A percentile compares a stretch with the other conserved stretches of the same genome.
Conservation (phyloP, 2,329 filamentous ascomycete genomes). For the Exophiala xenobiotica region DNA sequence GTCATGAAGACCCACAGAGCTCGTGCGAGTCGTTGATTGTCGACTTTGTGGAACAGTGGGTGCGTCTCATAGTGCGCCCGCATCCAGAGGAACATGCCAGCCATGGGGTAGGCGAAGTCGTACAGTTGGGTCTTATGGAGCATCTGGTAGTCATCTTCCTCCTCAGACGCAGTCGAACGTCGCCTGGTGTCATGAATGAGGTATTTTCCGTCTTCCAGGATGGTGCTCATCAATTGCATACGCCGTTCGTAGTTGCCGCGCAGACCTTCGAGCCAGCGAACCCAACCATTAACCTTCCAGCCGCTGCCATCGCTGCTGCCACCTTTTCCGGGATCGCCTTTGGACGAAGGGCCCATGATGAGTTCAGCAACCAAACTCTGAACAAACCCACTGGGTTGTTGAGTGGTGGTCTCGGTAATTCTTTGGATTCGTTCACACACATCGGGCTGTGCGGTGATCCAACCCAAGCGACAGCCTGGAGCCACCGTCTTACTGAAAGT, state of each 20-base stretch:
- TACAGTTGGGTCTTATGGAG: slow-evolving; percentile 72
- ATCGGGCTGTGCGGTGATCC: slow-evolving; percentile 80
- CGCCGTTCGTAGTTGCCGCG: slow-evolving; percentile 80
- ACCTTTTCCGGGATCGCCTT: slow-evolving; percentile 52
- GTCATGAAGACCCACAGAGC: slow-evolving; percentile 73
- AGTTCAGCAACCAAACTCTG: slow-evolving; percentile 78
- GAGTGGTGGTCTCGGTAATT: slow-evolving; percentile 74
- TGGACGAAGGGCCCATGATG: slow-evolving; percentile 62
- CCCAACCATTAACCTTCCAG: slow-evolving; percentile 84
- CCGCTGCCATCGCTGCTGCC: slow-evolving; percentile 55
- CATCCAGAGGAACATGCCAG: slow-evolving; percentile 92
- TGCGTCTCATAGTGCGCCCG: slow-evolving; percentile 58
- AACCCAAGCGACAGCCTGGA: slow-evolving; percentile 84
- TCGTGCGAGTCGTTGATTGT: slow-evolving; percentile 56
- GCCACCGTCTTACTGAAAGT: slow-evolving; percentile 94
- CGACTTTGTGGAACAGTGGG: slow-evolving; percentile 63
- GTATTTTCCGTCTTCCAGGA: slow-evolving; percentile 67
- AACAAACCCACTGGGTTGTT: slow-evolving; percentile 86
- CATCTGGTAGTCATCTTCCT: slow-evolving; percentile 67
- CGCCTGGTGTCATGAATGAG: slow-evolving; percentile 35
- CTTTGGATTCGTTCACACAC: slow-evolving; percentile 72
- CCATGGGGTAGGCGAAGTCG: slow-evolving; percentile 75
- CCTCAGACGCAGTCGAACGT: slow-evolving; percentile 26
- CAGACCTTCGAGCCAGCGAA: slow-evolving; percentile 84
- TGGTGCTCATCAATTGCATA: slow-evolving; percentile 75